Conservation (phyloP, 768 basidiomycete genomes). For the Tulasnella sp. region DNA sequence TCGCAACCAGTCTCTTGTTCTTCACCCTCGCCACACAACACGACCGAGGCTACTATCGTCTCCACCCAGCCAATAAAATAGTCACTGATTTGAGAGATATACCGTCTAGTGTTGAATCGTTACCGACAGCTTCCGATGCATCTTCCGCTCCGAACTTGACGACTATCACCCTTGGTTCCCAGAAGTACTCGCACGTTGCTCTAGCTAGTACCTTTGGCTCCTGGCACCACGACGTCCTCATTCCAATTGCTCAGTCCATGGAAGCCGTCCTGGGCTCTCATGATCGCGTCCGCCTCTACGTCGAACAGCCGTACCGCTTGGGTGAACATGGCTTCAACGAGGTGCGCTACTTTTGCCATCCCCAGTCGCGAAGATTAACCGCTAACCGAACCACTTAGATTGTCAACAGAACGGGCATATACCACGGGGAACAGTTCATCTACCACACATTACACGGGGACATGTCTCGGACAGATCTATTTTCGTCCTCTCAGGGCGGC, state of each 20-base stretch:
- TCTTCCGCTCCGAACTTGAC: too few species aligned
- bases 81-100: too few species aligned
- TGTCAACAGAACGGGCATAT: background rate
- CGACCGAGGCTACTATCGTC: too few species aligned
- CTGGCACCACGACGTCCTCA: background rate
- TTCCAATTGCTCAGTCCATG: background rate
- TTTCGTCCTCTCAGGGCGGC: slow-evolving; percentile 12
- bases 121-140: too few species aligned
- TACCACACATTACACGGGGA: background rate
- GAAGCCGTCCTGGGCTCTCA: background rate
- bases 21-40: too few species aligned
- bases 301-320: background rate
- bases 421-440: background rate
- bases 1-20: too few species aligned
- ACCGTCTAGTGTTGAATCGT: too few species aligned
- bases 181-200: background rate
- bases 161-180: too few species aligned
- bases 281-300: background rate
- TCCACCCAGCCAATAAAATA: too few species aligned
- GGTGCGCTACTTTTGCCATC: background rate
- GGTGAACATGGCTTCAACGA: background rate
- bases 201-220: background rate
- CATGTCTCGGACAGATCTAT: background rate
- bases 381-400: too few species aligned
- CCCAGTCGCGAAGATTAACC: too few species aligned